Conservation (phyloP, 2,329 filamentous ascomycete genomes). For the Fusarium vanettenii region DNA sequence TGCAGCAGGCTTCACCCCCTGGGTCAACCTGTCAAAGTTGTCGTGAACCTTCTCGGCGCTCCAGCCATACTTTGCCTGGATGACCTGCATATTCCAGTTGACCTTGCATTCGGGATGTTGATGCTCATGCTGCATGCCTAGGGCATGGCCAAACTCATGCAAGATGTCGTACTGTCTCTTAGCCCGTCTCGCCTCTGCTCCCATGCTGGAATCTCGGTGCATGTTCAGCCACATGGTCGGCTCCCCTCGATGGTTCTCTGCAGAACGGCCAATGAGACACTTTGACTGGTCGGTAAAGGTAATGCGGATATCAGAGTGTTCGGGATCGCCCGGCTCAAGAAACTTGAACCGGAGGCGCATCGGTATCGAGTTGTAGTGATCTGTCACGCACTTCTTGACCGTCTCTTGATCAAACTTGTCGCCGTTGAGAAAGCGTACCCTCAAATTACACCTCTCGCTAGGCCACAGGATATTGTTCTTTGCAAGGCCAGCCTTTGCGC, state of each 20-base stretch:
- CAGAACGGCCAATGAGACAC: slow-evolving; percentile 3
- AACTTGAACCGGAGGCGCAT: not conserved
- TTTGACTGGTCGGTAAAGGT: not conserved
- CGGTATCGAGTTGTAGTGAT: not conserved
- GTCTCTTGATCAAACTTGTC: not conserved
- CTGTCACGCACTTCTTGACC: not conserved
- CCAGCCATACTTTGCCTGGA: not conserved
- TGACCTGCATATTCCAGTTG: not conserved
- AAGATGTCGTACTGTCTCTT: not conserved
- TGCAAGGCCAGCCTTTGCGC: not conserved
- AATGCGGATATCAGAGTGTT: slow-evolving; percentile 16
- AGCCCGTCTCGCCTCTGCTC: not conserved
- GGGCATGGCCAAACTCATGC: slow-evolving; percentile 22
- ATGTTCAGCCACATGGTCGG: slow-evolving; percentile 10
- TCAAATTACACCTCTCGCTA: not conserved
- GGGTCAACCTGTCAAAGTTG: not conserved
- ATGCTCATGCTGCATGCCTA: slow-evolving; percentile 18
- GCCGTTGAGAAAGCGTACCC: not conserved
- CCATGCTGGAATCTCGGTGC: not conserved
- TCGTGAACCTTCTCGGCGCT: not conserved
- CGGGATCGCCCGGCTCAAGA: not conserved
- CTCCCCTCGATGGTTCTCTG: not conserved
- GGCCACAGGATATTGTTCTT: not conserved
- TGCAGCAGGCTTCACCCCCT: not conserved
- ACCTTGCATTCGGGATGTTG: not conserved